These are phyloP conservation scores for Lactifluus subvellereus DNA, from an alignment of 768 basidiomycete genomes.

Conservation along the genomic window DNA sequence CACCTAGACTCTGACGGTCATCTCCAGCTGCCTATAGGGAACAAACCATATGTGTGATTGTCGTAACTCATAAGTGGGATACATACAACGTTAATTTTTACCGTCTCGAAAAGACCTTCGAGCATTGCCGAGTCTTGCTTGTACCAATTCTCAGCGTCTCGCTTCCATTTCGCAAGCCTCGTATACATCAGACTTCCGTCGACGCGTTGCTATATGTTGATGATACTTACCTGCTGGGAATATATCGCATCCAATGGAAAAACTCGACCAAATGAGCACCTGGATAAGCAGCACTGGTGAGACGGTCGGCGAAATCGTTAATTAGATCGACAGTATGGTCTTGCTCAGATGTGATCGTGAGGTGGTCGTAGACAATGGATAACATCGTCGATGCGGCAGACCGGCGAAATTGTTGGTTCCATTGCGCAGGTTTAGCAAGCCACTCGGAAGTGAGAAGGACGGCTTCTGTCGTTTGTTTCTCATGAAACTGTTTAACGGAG, in stretches of 20 bases:
- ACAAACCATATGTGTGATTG: not conserved
- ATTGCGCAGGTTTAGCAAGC: not conserved
- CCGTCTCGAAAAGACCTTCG: too few relatives aligned
- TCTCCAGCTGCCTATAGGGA: not conserved
- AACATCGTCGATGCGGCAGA: not conserved
- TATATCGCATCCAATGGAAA: too few relatives aligned
- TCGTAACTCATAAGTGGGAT: not conserved
- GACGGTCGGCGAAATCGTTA: too few relatives aligned
- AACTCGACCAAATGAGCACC: too few relatives aligned
- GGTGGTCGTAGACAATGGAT: not conserved
- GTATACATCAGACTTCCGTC: not conserved
- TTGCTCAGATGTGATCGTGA: too few relatives aligned
- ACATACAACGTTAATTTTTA: not conserved
- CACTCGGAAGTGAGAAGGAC: not conserved
- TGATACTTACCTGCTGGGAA: not conserved
- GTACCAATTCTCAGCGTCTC: too few relatives aligned
- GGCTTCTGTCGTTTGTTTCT: not conserved
- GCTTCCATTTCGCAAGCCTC: too few relatives aligned
- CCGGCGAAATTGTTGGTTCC: not conserved
- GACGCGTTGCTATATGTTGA: not conserved
- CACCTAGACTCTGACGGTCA: not conserved
- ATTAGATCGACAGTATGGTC: too few relatives aligned
- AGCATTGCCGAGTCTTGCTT: too few relatives aligned
- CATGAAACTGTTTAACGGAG: not conserved
- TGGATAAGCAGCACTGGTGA: too few relatives aligned